A percentile compares a stretch with the other conserved stretches of the same genome.
Conservation (phyloP, 192 early-diverging fungal genomes). For the Oehlia diaphana region DNA sequence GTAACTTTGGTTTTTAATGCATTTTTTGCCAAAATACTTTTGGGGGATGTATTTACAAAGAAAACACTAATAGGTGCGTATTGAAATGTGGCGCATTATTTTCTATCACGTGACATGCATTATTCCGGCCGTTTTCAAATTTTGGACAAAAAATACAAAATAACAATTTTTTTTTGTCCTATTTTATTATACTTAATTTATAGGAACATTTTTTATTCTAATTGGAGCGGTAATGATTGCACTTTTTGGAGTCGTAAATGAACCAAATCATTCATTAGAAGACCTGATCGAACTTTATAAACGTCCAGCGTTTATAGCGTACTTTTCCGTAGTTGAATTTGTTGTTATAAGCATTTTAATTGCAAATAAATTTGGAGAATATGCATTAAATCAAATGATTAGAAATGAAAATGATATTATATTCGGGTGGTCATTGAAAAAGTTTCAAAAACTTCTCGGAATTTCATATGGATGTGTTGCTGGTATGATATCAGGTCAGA, state of each 20-base stretch:
- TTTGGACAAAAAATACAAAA: not conserved
- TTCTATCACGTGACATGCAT: not conserved
- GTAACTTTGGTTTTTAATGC: constrained; percentile 77
- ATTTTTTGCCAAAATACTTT: constrained; percentile 64
- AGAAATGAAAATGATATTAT: constrained; percentile 9
- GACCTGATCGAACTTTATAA: constrained; percentile 66
- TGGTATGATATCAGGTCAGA: constrained; percentile 73
- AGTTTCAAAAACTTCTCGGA: constrained; percentile 48
- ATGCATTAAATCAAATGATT: constrained; percentile 27
- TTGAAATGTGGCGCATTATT: too few species aligned
- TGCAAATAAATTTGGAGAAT: constrained; percentile 47
- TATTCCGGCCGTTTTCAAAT: not conserved
- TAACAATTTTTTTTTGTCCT: not conserved
- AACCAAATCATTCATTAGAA: constrained; percentile 66
- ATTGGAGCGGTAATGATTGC: constrained; percentile 67
- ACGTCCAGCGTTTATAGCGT: constrained; percentile 66
- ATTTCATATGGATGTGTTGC: constrained; percentile 67
- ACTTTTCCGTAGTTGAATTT: constrained; percentile 57
- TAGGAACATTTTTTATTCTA: constrained; percentile 68
- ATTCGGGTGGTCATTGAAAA: constrained; percentile 33
- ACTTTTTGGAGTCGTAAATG: constrained; percentile 74
- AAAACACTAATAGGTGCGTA: constrained; percentile 54
- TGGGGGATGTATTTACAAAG: constrained; percentile 63
- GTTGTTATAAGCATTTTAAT: constrained; percentile 51
- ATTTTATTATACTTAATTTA: not conserved